These are phyloP conservation scores for Cytospora paraplurivora DNA, from an alignment of 2,329 filamentous ascomycete genomes.

Conservation along the genomic window DNA sequence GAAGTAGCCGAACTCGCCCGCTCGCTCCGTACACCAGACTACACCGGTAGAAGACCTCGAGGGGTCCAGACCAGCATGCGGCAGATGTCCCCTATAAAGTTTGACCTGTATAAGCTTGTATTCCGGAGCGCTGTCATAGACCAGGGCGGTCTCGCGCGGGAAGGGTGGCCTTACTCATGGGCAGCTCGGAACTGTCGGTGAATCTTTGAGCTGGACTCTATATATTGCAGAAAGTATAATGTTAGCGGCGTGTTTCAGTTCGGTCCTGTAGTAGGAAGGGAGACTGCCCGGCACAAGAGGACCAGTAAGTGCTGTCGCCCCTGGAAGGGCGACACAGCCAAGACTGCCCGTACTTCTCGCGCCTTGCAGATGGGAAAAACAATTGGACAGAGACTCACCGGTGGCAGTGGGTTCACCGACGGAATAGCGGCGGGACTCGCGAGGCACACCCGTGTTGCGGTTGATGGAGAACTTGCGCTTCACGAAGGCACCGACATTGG, in stretches of 20 bases:
- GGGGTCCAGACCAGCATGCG: slow-evolving; percentile 88
- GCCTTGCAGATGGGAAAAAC: neutral
- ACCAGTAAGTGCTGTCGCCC: slow-evolving; percentile 5
- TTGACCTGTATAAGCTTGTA: slow-evolving; percentile 15
- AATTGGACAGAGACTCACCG: slow-evolving; percentile 48
- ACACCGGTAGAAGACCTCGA: slow-evolving; percentile 89
- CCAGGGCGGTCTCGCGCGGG: slow-evolving; percentile 4
- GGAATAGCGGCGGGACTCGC: slow-evolving; percentile 58
- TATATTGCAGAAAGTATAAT: neutral
- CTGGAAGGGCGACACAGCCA: slow-evolving; percentile 27
- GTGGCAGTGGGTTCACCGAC: slow-evolving; percentile 58
- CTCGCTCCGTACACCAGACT: slow-evolving; percentile 88
- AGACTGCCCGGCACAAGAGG: neutral
- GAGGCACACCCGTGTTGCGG: slow-evolving; percentile 63
- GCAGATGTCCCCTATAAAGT: slow-evolving; percentile 65
- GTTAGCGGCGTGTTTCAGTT: slow-evolving; percentile 7
- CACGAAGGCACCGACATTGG: slow-evolving; percentile 45
- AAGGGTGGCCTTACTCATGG: slow-evolving; percentile 58
- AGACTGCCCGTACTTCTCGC: slow-evolving; percentile 18
- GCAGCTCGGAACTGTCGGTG: slow-evolving; percentile 88
- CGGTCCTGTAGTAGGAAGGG: neutral
- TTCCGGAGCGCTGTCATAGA: neutral
- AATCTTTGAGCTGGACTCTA: slow-evolving; percentile 80
- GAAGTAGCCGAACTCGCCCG: slow-evolving; percentile 82
- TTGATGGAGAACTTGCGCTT: slow-evolving; percentile 69